Base-by-base conservation (phyloP, 1,139 yeast species). In the Yamadazyma mexicana region DNA sequence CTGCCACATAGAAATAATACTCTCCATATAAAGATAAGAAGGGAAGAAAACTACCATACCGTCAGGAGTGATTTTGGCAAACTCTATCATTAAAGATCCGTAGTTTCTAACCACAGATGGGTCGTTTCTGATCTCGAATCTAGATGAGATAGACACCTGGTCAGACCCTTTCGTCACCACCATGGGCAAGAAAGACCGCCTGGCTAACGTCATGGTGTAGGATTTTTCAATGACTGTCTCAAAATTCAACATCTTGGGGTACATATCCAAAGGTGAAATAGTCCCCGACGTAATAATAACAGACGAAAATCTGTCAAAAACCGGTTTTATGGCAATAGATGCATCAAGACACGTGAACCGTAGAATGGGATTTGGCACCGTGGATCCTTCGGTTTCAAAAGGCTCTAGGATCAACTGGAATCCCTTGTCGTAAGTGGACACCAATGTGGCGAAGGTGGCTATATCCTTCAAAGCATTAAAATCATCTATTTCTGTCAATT, bases 21-120 rank as follows among this genome's bases (percentile, higher is more conserved):
- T 86, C 61, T 92, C 99, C 98, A 92, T 92, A 60, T 92, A 94
- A 31, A 92, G 70, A 69, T 92, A 92, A 0, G 96, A 87, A 0
- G 99, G 99, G 66, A 92, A 92, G 69, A 92, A 92, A 37, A 94
- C 98, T 36, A 92, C 98, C 78, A 92, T 73, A 2, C 99, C 99
- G 66, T 92, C 99, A 0, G 99, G 99, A 0, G 98, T 91, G 34
- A 88, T 85, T 55, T 92, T 92, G 15, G 98, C 80, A 60, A 89
- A 92, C 62, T 92, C 98, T 40, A 92, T 84, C 43, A 92, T 66
- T 53, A 92, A 71, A 3, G 95, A 87, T 3, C 99, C 99, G 59
- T 94, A 92, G 61, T 92, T 92, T 59, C 99, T 79, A 30, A 92
- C 98, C 42, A 92, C 96, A 50, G 96, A 87, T 3, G 98, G 98